Evolutionary conservation across 2,329 filamentous ascomycete species (phyloP).

Genomic region (Cordyceps militaris): DNA sequence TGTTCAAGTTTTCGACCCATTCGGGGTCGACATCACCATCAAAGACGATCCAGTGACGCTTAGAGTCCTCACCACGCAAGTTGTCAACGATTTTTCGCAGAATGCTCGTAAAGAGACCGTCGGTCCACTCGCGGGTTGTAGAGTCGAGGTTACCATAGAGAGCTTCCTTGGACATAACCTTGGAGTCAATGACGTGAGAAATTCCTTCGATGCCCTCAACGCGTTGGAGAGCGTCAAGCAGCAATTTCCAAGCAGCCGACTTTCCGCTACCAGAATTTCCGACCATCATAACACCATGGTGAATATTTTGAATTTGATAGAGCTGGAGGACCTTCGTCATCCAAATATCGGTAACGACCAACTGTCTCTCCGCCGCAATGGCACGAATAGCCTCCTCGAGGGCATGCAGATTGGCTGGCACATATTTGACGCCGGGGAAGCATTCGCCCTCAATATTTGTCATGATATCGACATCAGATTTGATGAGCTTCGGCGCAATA

Average conservation of each 20-base stretch:
- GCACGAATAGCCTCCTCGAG: slow-evolving; percentile 75
- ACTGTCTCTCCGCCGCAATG: slow-evolving; percentile 75
- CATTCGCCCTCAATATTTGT: slow-evolving; percentile 71
- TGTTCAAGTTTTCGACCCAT: slow-evolving; percentile 99
- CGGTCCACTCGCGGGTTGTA: slow-evolving; percentile 97
- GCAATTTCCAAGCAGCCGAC: slow-evolving; percentile 86
- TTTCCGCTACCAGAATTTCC: slow-evolving; percentile 97
- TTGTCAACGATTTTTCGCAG: slow-evolving; percentile 98
- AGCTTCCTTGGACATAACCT: slow-evolving; percentile 99
- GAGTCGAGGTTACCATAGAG: slow-evolving; percentile 93
- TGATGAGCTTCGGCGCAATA: slow-evolving; percentile 94
- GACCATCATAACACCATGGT: slow-evolving; percentile 99
- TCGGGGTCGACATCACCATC: slow-evolving; percentile 98
- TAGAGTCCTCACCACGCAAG: slow-evolving; percentile 89
- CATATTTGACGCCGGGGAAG: slow-evolving; percentile 89
- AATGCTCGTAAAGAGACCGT: slow-evolving; percentile 96
- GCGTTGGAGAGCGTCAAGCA: slow-evolving; percentile 84
- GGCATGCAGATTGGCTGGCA: slow-evolving; percentile 76
- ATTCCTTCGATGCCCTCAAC: slow-evolving; percentile 91
- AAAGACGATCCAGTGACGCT: slow-evolving; percentile 99
- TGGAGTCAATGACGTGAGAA: slow-evolving; percentile 95
- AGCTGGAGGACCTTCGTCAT: slow-evolving; percentile 95
- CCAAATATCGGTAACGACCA: slow-evolving; percentile 90
- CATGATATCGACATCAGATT: slow-evolving; percentile 85
- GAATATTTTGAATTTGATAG: slow-evolving; percentile 95